phyloP scores from a whole-genome alignment of 2,329 filamentous ascomycete species.

The Pseudopithomyces chartarum region DNA sequence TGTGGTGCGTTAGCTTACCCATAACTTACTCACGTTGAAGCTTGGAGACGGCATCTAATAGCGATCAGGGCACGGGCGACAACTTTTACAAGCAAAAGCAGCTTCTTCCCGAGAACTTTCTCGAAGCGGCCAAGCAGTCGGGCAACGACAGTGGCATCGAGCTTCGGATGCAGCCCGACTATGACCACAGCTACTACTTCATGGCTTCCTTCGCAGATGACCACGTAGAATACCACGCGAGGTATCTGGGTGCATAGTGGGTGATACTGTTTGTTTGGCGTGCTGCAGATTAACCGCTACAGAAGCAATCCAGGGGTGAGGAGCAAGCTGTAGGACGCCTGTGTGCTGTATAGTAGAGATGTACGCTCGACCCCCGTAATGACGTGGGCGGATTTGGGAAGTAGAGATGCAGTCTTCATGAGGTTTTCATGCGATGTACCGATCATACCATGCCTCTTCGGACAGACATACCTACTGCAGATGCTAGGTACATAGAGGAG shows the following conservation, averaged over 20 bases:
- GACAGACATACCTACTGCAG: no score
- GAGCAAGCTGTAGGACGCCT: conserved; percentile 30
- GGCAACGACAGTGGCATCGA: conserved; percentile 73
- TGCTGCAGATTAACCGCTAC: conserved; percentile 30
- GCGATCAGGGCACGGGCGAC: conserved; percentile 79
- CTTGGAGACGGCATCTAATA: conserved; percentile 10
- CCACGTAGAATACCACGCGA: conserved; percentile 89
- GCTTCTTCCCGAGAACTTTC: conserved; percentile 91
- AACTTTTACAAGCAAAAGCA: conserved; percentile 96
- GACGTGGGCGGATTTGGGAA: not conserved
- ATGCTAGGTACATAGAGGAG: not conserved
- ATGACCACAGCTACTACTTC: conserved; percentile 98
- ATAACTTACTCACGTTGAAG: not conserved
- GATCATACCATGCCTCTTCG: no score
- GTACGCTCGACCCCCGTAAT: not conserved
- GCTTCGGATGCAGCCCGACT: conserved; percentile 84
- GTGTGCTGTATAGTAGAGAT: not conserved
- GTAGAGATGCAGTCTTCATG: no score
- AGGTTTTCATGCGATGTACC: no score
- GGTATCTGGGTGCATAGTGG: conserved; percentile 70
- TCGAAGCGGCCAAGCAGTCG: conserved; percentile 75
- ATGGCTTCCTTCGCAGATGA: conserved; percentile 90
- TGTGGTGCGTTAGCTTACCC: conserved; percentile 64
- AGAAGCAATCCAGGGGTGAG: conserved; percentile 36
- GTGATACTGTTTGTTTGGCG: conserved; percentile 18